Evolutionary conservation across 345 rosid genomes (phyloP), one percentile per base, ranked within the genome.

Genomic region (Eucalyptus dawsonii): DNA sequence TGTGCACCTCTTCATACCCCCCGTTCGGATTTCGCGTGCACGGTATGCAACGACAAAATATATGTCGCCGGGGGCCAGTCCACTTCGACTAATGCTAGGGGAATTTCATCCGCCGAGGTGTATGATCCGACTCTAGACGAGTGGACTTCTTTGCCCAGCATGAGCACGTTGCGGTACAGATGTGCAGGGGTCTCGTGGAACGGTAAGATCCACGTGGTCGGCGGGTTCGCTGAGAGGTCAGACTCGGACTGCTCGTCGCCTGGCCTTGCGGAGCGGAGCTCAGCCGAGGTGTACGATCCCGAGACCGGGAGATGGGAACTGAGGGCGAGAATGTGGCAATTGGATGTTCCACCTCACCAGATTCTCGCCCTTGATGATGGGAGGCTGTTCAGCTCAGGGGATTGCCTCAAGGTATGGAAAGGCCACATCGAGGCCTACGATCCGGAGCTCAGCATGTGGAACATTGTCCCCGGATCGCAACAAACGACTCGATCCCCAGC

Each of bases 331-430:
- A 95, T 94, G 96, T 94, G 97, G 97, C 95, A 93, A 44, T 31
- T 94, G 7, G 96, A 95, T 21, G 91, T 94, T 6, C 97, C 95
- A 45, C 96, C 97, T 27, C 92, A 94, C 89, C 95, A 94, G 62
- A 94, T 94, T 13, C 93, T 93, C 3, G 92, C 87, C 1, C 76
- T 93, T 40, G 87, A 72, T 40, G 45, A 91, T 14, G 92, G 90
- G 4, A 92, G 87, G 86, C 89, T 94, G 11, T 94, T 91, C 34
- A 94, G 95, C 92, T 93, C 96, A 2, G 96, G 95, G 0, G 95
- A 95, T 47, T 94, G 95, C 88, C 89, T 95, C 21, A 93, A 93
- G 8, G 88, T 93, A 0, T 94, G 97, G 95, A 95, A 95, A 89
- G 95, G 96, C 22, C 95, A 92, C 87, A 92, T 95, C 9, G 95